Conservation (phyloP, 2,329 filamentous ascomycete genomes). For the Botrytis squamosa region DNA sequence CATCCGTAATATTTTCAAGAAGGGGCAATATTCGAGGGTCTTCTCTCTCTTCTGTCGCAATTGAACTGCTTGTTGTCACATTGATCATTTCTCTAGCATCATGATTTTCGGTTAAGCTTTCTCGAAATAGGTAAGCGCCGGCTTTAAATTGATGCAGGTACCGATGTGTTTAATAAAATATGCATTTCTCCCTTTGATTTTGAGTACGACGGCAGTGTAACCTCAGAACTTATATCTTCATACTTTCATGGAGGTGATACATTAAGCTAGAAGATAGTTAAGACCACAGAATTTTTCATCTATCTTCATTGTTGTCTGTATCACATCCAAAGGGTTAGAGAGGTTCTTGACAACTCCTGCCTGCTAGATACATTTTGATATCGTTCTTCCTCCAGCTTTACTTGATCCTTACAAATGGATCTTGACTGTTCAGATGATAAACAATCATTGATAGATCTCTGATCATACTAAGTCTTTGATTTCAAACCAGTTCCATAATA, state of each 20-base stretch:
- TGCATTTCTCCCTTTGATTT: neutral
- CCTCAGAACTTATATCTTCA: neutral
- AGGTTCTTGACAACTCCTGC: neutral
- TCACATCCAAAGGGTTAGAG: neutral
- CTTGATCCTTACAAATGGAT: neutral
- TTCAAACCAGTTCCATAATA: neutral
- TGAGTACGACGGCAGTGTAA: neutral
- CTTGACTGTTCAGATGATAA: neutral
- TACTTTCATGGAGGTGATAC: neutral
- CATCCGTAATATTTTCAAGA: constrained; percentile 4
- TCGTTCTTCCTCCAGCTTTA: neutral
- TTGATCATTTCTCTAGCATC: constrained; percentile 12
- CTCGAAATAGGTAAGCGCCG: constrained; percentile 15
- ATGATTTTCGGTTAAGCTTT: constrained; percentile 19
- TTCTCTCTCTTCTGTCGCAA: constrained; percentile 7
- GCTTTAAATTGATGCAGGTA: constrained; percentile 21
- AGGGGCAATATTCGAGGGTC: constrained; percentile 9
- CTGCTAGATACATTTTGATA: neutral
- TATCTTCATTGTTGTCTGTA: neutral
- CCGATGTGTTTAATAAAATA: constrained; percentile 21
- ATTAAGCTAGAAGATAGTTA: neutral
- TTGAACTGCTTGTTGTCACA: constrained; percentile 18
- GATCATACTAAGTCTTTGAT: neutral
- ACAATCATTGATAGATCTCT: neutral
- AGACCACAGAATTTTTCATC: neutral